These are phyloP conservation scores for Hemileccinum impolitum DNA, from an alignment of 768 basidiomycete species.

Conservation along the genomic window DNA sequence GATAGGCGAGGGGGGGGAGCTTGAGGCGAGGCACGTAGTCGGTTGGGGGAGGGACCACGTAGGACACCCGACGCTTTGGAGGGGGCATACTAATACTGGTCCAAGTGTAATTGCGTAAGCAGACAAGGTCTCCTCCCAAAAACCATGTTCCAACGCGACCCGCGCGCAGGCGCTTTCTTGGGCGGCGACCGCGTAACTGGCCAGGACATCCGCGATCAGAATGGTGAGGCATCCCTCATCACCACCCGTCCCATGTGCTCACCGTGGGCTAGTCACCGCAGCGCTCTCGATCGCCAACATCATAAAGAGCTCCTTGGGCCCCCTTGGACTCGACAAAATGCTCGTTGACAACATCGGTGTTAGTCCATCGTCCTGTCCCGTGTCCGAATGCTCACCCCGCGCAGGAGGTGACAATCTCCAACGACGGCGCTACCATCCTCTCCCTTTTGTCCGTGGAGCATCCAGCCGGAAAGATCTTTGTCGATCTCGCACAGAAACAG, in stretches of 20 bases:
- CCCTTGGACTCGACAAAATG: slow-evolving; percentile 95
- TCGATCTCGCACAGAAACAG: slow-evolving; percentile 98
- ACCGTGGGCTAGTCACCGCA: slow-evolving; percentile 67
- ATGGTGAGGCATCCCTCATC: slow-evolving; percentile 54
- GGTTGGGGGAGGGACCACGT: slow-evolving; percentile 75
- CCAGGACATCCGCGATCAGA: slow-evolving; percentile 95
- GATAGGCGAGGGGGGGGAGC: slow-evolving; percentile 62
- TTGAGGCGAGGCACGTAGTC: slow-evolving; percentile 61
- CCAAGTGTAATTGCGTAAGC: slow-evolving; percentile 23
- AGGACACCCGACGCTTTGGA: slow-evolving; percentile 72
- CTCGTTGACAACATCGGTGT: slow-evolving; percentile 97
- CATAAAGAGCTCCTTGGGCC: slow-evolving; percentile 93
- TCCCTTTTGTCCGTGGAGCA: slow-evolving; percentile 92
- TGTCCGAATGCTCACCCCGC: slow-evolving; percentile 10
- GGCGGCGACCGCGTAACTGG: slow-evolving; percentile 93
- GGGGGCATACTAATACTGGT: slow-evolving; percentile 35
- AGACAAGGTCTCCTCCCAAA: background rate
- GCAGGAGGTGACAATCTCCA: slow-evolving; percentile 98
- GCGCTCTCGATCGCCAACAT: slow-evolving; percentile 97
- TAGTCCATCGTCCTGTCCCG: slow-evolving; percentile 26
- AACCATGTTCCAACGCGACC: slow-evolving; percentile 86
- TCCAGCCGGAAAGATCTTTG: slow-evolving; percentile 95
- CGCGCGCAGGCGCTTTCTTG: slow-evolving; percentile 85
- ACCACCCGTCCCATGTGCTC: background rate
- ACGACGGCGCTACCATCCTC: slow-evolving; percentile 99